Evolutionary conservation across 2,329 filamentous ascomycete species (phyloP), one percentile per base, ranked within the genome.

Genomic region (Aspergillus sp.): DNA sequence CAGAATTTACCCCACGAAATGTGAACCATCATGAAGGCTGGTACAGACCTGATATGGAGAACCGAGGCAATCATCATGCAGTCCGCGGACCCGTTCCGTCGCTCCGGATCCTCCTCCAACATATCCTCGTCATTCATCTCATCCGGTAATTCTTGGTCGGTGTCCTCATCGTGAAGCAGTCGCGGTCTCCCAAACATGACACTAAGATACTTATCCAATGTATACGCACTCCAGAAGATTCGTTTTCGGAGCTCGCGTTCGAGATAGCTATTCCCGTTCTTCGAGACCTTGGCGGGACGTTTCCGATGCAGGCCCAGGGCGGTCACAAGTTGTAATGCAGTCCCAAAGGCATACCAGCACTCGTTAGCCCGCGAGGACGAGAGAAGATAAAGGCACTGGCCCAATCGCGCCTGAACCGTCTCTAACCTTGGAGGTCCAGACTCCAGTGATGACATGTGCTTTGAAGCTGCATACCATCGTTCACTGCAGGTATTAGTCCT

Each of bases 211-310:
- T 81, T 84, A 61, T 88, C 84, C 1, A 87, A 68, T 0, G 79
- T 81, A 59, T 87, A 87, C 0, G 81, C 78, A 3, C 78, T 79
- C 84, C 84, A 87, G 48, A 88, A 87, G 0, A 83, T 77, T 6
- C 84, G 73, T 52, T 81, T 81, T 1, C 80, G 75, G 40, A 81
- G 80, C 54, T 87, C 81, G 36, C 67, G 57, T n/a, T 73, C 68
- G 14, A 75, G 53, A 45, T 68, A 68, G 2, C 63, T 62, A 14
- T 58, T 62, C 9, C 64, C 62, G 7, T 64, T 66, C 20, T 68
- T 67, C 10, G 60, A 64, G 9, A 60, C 42, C 41, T 66, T 68
- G 4, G 58, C 58, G 0, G 65, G 57, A 36, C 58, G 59, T 54
- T 64, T 71, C 16, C 73, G 60, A 55, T 75, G 73, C 21, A 75